Base-by-base conservation (phyloP, 2,329 filamentous ascomycete species). In the Diaporthe citriasiana region DNA sequence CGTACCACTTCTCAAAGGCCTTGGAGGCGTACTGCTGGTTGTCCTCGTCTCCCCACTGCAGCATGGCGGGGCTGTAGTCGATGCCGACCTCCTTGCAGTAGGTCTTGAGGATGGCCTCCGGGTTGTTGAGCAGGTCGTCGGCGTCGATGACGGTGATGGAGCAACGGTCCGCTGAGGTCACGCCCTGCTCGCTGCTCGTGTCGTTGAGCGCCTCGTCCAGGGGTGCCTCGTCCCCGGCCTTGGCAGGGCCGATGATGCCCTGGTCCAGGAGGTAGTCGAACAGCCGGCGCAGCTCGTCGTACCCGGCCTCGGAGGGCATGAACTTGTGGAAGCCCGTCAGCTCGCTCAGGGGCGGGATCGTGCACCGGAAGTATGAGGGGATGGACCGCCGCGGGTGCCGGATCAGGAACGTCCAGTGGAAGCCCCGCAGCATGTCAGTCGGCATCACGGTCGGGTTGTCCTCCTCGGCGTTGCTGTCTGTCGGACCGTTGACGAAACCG, bases 331-430 rank as follows among this genome's bases (percentile, higher is more conserved):
- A 98, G 10, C 95, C 94, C 0, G 96, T 98, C 76, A 94, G 85
- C 60, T 93, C 87, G 80, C 93, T 91, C 73, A 98, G 88, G 0
- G 97, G 97, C 19, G 97, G 95, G 71, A 98, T 90, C 66, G 94
- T 97, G 89, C 96, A 98, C 78, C 96, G 93, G 88, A 93, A 98
- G 87, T 96, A 98, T 60, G 94, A 97, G 10, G 97, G 97, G 77
- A 98, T 95, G 79, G 94, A 93, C 81, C 91, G 92, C 79, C 94
- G 92, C n/a, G 97, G 97, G 82, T 98, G 95, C 73, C 97, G 95
- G 87, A 99, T 98, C 76, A 98, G 89, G 85, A 99, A 98, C 30
- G 95, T 94, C 85, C 96, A 98, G 84, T 98, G 95, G 85, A 97
- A 98, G 77, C 91, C 88, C 80, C 91, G 89, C 73, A 98, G 87